phyloP scores from a whole-genome alignment of 2,329 filamentous ascomycete species.

The Arthroderma sp. region DNA sequence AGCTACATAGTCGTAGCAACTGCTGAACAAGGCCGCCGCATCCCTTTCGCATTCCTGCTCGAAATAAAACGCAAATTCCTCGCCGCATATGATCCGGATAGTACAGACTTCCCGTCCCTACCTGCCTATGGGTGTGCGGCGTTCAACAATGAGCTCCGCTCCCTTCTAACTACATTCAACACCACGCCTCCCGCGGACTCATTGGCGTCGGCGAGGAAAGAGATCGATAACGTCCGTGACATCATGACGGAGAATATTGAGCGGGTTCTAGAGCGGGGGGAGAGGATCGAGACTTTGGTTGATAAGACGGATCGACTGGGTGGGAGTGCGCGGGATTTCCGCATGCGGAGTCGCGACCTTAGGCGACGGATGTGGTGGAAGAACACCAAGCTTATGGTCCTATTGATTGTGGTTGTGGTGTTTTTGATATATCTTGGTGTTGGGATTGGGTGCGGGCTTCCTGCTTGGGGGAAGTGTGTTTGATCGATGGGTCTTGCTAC shows the following conservation, averaged over 20 bases:
- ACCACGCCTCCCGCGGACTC: conserved; percentile 68
- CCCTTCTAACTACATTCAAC: conserved; percentile 71
- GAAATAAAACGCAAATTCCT: conserved; percentile 86
- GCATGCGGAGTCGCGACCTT: conserved; percentile 71
- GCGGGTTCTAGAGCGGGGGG: conserved; percentile 72
- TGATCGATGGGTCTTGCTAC: conserved; percentile 10
- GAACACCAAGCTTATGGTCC: conserved; percentile 86
- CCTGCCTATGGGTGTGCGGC: conserved; percentile 81
- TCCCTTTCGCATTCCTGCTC: conserved; percentile 84
- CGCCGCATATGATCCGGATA: conserved; percentile 48
- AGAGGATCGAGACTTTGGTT: conserved; percentile 84
- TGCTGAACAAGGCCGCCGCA: conserved; percentile 65
- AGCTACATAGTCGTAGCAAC: conserved; percentile 87
- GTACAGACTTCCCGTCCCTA: conserved; percentile 60
- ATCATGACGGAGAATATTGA: conserved; percentile 97
- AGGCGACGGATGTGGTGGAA: conserved; percentile 99
- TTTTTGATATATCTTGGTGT: conserved; percentile 60
- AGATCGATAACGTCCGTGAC: conserved; percentile 83
- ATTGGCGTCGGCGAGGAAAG: conserved; percentile 65
- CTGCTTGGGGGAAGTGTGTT: conserved; percentile 37
- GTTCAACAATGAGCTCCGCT: conserved; percentile 69
- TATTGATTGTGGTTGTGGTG: conserved; percentile 56
- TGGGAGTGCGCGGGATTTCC: conserved; percentile 77
- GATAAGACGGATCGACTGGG: conserved; percentile 93
- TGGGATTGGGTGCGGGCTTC: conserved; percentile 59